Evolutionary conservation across 495 filamentous ascomycete genomes (phyloP).

Genomic region (Annulohypoxylon bovei): DNA sequence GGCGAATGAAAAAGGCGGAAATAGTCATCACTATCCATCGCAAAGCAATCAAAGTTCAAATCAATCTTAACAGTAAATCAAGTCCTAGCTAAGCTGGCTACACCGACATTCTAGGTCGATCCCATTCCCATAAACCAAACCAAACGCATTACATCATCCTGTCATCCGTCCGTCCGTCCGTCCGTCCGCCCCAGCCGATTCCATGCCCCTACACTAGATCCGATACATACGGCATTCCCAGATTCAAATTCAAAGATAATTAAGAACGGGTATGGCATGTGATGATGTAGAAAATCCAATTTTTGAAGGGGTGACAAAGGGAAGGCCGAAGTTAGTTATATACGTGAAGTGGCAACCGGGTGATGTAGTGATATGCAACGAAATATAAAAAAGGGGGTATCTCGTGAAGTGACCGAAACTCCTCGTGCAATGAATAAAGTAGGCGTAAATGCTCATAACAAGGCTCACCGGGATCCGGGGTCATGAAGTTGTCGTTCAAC

Average conservation of each 20-base stretch:
- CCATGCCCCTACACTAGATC: constrained; percentile 29
- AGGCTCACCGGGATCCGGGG: constrained; percentile 19
- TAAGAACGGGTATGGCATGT: neutral
- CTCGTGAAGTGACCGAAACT: constrained; percentile 50
- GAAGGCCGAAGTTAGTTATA: constrained; percentile 7
- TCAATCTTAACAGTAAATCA: constrained; percentile 9
- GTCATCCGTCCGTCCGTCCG: neutral
- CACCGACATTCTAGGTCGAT: constrained; percentile 21
- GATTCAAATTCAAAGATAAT: constrained; percentile 14
- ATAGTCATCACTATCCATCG: neutral
- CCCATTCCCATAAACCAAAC: neutral
- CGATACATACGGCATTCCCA: constrained; percentile 33
- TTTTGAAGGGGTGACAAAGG: neutral
- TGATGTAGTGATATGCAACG: constrained; percentile 13
- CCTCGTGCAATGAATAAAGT: constrained; percentile 23
- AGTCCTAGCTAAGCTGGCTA: constrained; percentile 21
- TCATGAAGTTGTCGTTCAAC: constrained; percentile 25
- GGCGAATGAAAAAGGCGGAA: neutral
- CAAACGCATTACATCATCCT: constrained; percentile 3
- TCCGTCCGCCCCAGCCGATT: constrained; percentile 1
- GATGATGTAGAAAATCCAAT: constrained; percentile 8
- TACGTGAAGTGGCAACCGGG: neutral
- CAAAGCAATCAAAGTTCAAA: neutral
- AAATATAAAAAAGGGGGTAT: constrained; percentile 31
- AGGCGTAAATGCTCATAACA: constrained; percentile 38